Evolutionary conservation across 352 stramenopile genomes (phyloP).

Genomic region (Chloridella minuta): DNA sequence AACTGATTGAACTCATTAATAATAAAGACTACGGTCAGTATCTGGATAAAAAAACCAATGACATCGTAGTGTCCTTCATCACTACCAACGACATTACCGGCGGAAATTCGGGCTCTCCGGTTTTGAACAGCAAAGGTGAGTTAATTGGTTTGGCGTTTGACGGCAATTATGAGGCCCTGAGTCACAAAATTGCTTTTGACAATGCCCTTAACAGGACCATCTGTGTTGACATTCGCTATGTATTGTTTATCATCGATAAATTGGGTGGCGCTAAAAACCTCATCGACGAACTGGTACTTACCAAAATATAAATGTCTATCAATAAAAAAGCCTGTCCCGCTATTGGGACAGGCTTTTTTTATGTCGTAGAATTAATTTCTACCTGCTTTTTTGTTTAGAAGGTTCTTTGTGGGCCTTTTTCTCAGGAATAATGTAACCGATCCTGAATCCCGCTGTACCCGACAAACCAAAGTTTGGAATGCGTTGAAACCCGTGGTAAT

Average conservation of each 20-base stretch:
- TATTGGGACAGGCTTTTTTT: too few species aligned
- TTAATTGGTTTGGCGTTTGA: not conserved
- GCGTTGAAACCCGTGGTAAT: too few species aligned
- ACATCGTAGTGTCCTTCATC: not conserved
- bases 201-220: not conserved
- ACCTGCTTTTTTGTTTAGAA: too few species aligned
- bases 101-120: not conserved
- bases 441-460: too few species aligned
- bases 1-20: not conserved
- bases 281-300: not conserved
- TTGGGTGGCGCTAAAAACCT: not conserved
- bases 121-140: not conserved
- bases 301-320: too few species aligned
- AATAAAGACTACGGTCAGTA: not conserved
- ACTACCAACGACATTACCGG: not conserved
- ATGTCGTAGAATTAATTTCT: too few species aligned
- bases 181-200: not conserved
- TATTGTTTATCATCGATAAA: conserved; percentile 1
- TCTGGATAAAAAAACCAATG: not conserved
- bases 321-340: too few species aligned
- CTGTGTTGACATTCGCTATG: not conserved
- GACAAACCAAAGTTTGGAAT: too few species aligned
- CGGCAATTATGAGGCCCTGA: not conserved
- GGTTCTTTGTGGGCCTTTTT: too few species aligned
- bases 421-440: too few species aligned